Evolutionary conservation across 1,139 yeast genomes (phyloP), one percentile per base, ranked within the genome.

Genomic region (Nakaseomyces bracarensis): DNA sequence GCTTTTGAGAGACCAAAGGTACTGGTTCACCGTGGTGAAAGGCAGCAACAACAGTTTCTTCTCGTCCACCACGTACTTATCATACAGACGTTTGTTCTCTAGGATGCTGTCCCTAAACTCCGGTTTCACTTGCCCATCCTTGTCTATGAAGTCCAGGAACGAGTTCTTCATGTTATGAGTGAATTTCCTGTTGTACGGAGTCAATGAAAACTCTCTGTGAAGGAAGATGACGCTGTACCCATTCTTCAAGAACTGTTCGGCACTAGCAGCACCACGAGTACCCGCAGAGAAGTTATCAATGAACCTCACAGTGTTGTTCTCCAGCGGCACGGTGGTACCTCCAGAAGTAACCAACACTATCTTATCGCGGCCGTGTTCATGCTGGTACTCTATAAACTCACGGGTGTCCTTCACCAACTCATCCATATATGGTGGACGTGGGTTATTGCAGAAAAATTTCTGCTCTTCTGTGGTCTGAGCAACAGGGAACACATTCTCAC

Each of bases 301-400:
- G 64, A 91, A 91, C 45, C 99, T 66, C 13, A 91, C 98, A 0
- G 98, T 93, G 57, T 93, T 91, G 64, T 87, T 87, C 56, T 91
- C 99, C 50, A 91, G 68, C 0, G 99, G 99, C 0, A 93, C 99
- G 0, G 97, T 89, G 1, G 98, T 91, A 26, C 98, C 99, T n/a
- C 99, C 99, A 9, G 91, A 79, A 0, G 97, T 91, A 3, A 91
- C 93, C 43, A 91, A 66, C 0, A 79, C 97, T 16, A 91, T 74
- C 46, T 70, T 74, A 43, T 74, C 73, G 3, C 70, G 66, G n/a
- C 59, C 51, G 27, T 50, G 41, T 33, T 63, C 53, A 51, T 75
- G 79, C 43, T 67, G 70, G 60, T 51, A 65, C 16, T 71, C 63
- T 35, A 87, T 72, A 58, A 91, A 89, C 2, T 71, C 71, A 4